Base-by-base conservation (phyloP, 2,329 filamentous ascomycete genomes). In the Helminthosporium solani region DNA sequence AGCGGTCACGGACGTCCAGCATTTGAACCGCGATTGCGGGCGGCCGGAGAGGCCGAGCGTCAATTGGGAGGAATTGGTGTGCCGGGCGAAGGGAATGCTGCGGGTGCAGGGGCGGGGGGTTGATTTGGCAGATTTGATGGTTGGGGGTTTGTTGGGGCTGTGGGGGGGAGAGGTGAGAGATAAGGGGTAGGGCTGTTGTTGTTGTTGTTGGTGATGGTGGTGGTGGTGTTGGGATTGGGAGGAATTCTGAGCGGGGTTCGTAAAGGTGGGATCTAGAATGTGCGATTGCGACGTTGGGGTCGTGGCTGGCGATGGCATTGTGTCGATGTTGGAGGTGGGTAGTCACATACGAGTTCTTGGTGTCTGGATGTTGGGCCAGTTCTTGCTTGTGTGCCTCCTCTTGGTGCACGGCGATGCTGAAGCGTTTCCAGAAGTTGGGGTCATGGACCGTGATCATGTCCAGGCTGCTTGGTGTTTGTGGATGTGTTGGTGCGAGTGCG, bases 391-490 rank as follows among this genome's bases (percentile, higher is more conserved):
- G 61, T 53, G 77, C 73, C 56, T 82, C 80, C 53, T 82, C 78
- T 41, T 74, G 65, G 59, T 82, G 80, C 1, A 82, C 78, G 30
- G 81, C 81, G 40, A 73, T 65, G 48, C 77, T 80, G 70, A 83
- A 83, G 56, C 80, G 77, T 45, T 75, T 75, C 81, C 80, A 84
- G 68, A 83, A 84, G 39, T 72, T 73, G 19, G 80, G 80, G 58
- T 84, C 81, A 51, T 75, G 75, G 47, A 78, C 73, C 36, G 72
- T 70, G n/a, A 74, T 72, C 77, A 79, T 79, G 40, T 20, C n/a
- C n/a, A 14, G 34, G 16, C 34, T 36, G 5, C 23, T n/a, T n/a
- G n/a, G n/a, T 6, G 23, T 25, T 25, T 25, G 23, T 25, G 9
- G 23, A 61, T 39, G 42, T 12, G 21, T n/a, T 28, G 27, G 30